Percentiles rank a stretch among this genome's conserved stretches.
Conservation (phyloP, 2,329 filamentous ascomycete genomes). For the Beauveria australis region DNA sequence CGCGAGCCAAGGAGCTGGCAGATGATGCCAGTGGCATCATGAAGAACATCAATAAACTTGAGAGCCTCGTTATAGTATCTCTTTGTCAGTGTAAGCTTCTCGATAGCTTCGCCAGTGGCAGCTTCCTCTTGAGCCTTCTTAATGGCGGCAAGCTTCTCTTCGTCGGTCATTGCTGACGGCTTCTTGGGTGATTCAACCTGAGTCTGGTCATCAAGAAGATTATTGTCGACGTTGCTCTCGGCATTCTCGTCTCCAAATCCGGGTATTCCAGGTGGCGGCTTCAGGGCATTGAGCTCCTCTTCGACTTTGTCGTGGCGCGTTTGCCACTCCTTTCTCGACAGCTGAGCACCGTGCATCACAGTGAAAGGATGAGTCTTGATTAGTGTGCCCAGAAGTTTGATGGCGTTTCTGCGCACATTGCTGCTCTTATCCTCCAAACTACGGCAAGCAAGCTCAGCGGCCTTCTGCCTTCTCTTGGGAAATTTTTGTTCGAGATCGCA, state of each 20-base stretch:
- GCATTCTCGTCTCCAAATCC: constrained; percentile 51
- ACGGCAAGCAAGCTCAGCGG: constrained; percentile 75
- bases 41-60: constrained; percentile 85
- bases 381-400: constrained; percentile 80
- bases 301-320: constrained; percentile 75
- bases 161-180: constrained; percentile 62
- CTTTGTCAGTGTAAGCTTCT: constrained; percentile 77
- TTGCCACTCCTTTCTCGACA: constrained; percentile 80
- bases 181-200: constrained; percentile 65
- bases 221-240: constrained; percentile 65
- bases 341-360: constrained; percentile 79
- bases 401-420: constrained; percentile 89
- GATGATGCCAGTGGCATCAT: constrained; percentile 70
- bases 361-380: constrained; percentile 94
- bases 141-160: constrained; percentile 64
- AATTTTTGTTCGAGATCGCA: constrained; percentile 96
- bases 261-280: constrained; percentile 68
- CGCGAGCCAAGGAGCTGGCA: constrained; percentile 85
- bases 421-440: constrained; percentile 98
- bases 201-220: constrained; percentile 81
- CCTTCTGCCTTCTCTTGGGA: constrained; percentile 80
- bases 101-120: constrained; percentile 79
- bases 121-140: constrained; percentile 80
- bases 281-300: constrained; percentile 68
- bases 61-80: constrained; percentile 92